Evolutionary conservation across 108 stramenopile species (phyloP), one percentile per base, ranked within the genome.

Genomic region (Skeletonema costatum): DNA sequence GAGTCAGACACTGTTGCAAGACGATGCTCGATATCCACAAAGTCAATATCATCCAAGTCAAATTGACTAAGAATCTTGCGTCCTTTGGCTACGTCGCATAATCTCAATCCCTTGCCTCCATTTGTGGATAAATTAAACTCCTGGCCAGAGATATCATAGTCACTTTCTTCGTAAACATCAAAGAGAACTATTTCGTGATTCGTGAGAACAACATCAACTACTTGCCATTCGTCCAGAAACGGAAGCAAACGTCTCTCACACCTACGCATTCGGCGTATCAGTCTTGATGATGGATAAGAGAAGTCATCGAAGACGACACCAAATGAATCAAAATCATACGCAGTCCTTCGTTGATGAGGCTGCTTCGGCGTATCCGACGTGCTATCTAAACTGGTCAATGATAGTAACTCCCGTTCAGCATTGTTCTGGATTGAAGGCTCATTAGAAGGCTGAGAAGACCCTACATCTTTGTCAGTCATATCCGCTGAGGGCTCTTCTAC

Each of bases 151-250:
- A 13, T 44, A 62, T 59, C 60, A 16, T 58, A 56, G 1, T 53
- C 62, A 12, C 35, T 58, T 70, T 65, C 67, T 46, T 74, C 68
- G 17, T 51, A 41, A 36, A 78, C 86, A 53, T 92, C 88, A 44
- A 88, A 87, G 66, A 88, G 87, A 9, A 96, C 88, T 41, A 93
- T 77, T 76, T 96, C 95, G 63, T 86, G 91, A 13, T 82, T 87
- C 61, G 95, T 96, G 53, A 96, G 75, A 25, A 90, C 90, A 29
- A 88, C 92, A 81, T 96, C 95, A 58, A 96, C 92, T 32, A 82
- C 68, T 25, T 64, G 62, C 92, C 92, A 96, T 17, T 80, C 74
- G 61, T 91, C 83, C 19, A 96, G 70, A 31, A 92, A 58, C 39
- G 95, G 95, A 10, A 90, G 83, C 66, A 90, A 67, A 33, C 77